phyloP scores from a whole-genome alignment of 192 early-diverging fungal species.

The Coemansia sp. region DNA sequence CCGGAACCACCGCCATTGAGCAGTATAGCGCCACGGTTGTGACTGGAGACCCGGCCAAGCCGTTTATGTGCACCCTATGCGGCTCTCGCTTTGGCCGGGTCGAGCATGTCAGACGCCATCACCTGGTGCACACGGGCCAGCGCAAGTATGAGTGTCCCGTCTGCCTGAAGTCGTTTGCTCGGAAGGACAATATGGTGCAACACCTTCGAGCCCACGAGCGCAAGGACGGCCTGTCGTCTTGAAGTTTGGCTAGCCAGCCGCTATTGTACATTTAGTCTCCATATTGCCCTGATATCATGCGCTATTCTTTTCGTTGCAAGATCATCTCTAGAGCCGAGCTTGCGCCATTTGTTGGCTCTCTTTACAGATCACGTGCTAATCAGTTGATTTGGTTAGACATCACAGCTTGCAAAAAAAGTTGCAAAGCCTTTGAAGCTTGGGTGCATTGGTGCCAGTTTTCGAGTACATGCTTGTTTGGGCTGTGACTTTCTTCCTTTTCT shows the following conservation, averaged over 20 bases:
- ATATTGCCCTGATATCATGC: neutral
- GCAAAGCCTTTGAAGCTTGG: too few relatives aligned
- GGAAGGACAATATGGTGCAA: constrained; percentile 78
- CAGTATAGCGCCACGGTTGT: constrained; percentile 2
- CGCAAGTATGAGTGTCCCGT: constrained; percentile 65
- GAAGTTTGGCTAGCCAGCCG: neutral
- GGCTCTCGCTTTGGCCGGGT: constrained; percentile 54
- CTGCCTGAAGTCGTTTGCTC: constrained; percentile 62
- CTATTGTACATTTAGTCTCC: neutral
- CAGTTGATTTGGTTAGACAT: neutral
- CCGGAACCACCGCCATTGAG: neutral
- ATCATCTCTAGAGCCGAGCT: too few relatives aligned
- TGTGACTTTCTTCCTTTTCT: neutral
- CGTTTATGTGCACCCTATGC: constrained; percentile 52
- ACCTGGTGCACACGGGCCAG: constrained; percentile 55
- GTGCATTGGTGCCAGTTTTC: neutral
- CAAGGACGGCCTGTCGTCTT: constrained; percentile 2
- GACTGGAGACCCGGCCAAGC: constrained; percentile 35
- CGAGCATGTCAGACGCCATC: constrained; percentile 52
- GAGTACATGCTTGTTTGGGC: neutral
- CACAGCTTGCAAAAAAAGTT: neutral
- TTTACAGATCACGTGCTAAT: neutral
- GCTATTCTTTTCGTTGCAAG: too few relatives aligned
- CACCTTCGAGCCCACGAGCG: constrained; percentile 68
- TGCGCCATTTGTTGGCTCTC: too few relatives aligned